These are phyloP conservation scores for Pyrenula massariospora DNA, from an alignment of 495 filamentous ascomycete species.

Conservation along the genomic window DNA sequence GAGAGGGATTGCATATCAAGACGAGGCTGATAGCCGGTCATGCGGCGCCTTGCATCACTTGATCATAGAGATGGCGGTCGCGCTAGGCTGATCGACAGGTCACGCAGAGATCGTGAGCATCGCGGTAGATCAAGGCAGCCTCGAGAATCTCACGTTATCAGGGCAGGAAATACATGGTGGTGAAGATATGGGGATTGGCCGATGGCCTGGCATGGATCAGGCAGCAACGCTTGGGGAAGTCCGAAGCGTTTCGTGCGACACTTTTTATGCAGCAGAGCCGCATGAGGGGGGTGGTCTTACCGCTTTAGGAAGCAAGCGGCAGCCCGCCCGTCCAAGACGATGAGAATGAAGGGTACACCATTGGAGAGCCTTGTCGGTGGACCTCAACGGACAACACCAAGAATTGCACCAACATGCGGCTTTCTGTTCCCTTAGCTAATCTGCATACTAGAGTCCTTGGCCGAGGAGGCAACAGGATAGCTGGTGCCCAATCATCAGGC, in stretches of 20 bases:
- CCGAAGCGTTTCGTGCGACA: not conserved
- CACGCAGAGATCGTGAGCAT: not conserved
- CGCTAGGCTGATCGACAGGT: no score
- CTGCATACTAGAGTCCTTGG: no score
- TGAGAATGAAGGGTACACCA: not conserved
- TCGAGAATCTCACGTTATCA: not conserved
- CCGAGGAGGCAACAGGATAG: not conserved
- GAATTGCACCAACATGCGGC: no score
- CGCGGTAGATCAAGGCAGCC: not conserved
- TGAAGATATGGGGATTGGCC: not conserved
- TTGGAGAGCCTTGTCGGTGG: not conserved
- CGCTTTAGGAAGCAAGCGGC: not conserved
- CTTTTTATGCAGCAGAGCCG: not conserved
- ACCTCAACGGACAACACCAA: no score
- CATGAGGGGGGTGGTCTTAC: not conserved
- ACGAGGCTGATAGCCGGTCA: no score
- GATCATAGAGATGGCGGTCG: no score
- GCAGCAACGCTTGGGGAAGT: not conserved
- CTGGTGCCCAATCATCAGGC: no score
- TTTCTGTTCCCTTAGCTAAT: no score
- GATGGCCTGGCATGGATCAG: not conserved
- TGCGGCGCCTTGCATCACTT: no score
- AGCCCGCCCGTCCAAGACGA: not conserved
- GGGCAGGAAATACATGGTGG: not conserved
- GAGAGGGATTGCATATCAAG: no score